Evolutionary conservation across 805 yeast genomes (phyloP).

Genomic region (Hemisphaericaspora nanyangensis): DNA sequence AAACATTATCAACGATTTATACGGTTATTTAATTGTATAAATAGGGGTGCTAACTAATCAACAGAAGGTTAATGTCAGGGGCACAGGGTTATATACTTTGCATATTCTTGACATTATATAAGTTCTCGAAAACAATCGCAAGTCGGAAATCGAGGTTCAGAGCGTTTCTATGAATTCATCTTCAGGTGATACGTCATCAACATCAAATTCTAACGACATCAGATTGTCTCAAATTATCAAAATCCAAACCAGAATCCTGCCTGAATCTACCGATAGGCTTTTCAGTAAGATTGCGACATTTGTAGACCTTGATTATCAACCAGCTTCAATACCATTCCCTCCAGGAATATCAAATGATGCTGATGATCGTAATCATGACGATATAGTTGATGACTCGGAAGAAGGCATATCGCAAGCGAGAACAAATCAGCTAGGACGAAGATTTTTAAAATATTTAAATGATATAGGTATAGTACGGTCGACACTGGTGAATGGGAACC

Average conservation of each 20-base stretch:
- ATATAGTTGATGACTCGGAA: neutral
- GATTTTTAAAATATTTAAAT: constrained; percentile 7
- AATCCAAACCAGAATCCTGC: neutral
- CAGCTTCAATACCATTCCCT: constrained; percentile 1
- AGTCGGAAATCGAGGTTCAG: too few species aligned
- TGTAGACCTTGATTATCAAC: neutral
- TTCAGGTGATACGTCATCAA: too few species aligned
- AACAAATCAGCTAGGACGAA: constrained; percentile 8
- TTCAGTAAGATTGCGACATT: neutral
- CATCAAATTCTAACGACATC: neutral
- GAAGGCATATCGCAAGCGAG: neutral
- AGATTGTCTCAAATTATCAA: neutral
- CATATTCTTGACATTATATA: too few species aligned
- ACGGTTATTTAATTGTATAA: too few species aligned
- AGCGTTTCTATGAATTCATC: too few species aligned
- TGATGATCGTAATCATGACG: neutral
- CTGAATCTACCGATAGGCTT: neutral
- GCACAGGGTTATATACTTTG: too few species aligned
- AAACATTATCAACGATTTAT: too few species aligned
- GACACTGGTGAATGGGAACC: neutral
- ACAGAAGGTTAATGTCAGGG: too few species aligned
- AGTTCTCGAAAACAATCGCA: too few species aligned
- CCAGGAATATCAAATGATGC: neutral
- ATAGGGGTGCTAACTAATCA: too few species aligned
- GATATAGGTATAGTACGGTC: constrained; percentile 9